A percentile compares a stretch with the other conserved stretches of the same genome.
Conservation (phyloP, 192 early-diverging fungal species). For the Umbelopsis sp. region DNA sequence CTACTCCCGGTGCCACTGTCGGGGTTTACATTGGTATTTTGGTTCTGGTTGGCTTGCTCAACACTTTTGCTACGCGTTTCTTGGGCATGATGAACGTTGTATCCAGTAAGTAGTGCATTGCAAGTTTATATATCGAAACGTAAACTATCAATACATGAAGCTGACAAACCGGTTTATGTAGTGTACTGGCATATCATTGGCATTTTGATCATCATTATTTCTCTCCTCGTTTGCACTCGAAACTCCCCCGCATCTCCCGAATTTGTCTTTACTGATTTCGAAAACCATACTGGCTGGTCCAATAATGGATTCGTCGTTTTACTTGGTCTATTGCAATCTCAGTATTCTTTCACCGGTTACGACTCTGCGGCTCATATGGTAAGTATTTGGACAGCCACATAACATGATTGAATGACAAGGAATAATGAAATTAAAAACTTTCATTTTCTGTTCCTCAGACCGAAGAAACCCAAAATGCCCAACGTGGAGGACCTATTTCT, state of each 20-base stretch:
- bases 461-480: slow-evolving; percentile 45
- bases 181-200: slow-evolving; percentile 46
- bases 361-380: slow-evolving; percentile 18
- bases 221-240: slow-evolving; percentile 32
- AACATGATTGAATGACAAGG: no score
- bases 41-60: slow-evolving; percentile 44
- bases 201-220: slow-evolving; percentile 37
- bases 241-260: slow-evolving; percentile 24
- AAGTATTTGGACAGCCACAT: not conserved
- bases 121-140: not conserved
- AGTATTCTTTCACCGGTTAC: slow-evolving; percentile 43
- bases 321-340: slow-evolving; percentile 35
- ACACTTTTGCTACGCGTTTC: slow-evolving; percentile 37
- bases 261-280: slow-evolving; percentile 43
- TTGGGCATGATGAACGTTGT: slow-evolving; percentile 43
- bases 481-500: slow-evolving; percentile 40
- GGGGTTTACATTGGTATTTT: slow-evolving; percentile 48
- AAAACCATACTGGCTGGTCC: slow-evolving; percentile 43
- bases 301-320: slow-evolving; percentile 32
- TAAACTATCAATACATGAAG: not conserved
- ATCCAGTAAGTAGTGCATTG: slow-evolving; percentile 34
- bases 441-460: slow-evolving; percentile 26
- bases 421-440: no score
- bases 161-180: not conserved
- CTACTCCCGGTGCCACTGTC: slow-evolving; percentile 41